phyloP scores from a whole-genome alignment of 371 early-diverging fungal genomes.

The Mucor circinelloides region DNA sequence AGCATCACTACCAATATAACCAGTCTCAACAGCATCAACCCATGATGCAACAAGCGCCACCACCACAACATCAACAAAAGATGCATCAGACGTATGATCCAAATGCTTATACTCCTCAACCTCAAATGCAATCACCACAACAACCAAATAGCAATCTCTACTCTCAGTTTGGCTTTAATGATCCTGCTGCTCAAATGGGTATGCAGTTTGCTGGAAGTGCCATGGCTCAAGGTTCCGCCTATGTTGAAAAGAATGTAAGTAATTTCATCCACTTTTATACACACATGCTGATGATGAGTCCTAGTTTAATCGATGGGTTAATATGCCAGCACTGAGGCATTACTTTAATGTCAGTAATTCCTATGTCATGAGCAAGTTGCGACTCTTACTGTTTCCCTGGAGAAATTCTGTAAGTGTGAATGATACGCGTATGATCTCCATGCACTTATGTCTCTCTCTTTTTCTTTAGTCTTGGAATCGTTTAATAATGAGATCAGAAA shows the following conservation, averaged over 20 bases:
- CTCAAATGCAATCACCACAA: constrained; percentile 8
- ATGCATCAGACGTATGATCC: constrained; percentile 38
- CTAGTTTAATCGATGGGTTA: constrained; percentile 85
- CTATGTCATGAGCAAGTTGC: constrained; percentile 90
- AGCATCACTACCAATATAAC: constrained; percentile 38
- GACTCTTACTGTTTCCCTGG: constrained; percentile 94
- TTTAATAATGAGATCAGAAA: constrained; percentile 76
- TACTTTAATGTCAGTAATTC: constrained; percentile 97
- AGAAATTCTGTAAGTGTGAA: constrained; percentile 74
- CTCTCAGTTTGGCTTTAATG: constrained; percentile 60
- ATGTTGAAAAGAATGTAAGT: constrained; percentile 91
- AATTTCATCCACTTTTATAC: background rate
- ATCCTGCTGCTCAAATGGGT: constrained; percentile 92
- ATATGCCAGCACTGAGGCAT: constrained; percentile 83
- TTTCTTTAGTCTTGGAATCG: constrained; percentile 76
- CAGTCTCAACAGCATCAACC: constrained; percentile 32
- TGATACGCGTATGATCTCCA: constrained; percentile 7
- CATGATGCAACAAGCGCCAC: constrained; percentile 29
- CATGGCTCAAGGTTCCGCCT: constrained; percentile 84
- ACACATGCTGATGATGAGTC: background rate
- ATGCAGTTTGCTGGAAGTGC: constrained; percentile 95
- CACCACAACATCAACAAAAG: constrained; percentile 32
- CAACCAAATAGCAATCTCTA: constrained; percentile 39
- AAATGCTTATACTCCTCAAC: constrained; percentile 46
- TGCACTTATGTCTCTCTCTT: no score